Evolutionary conservation across 345 rosid species (phyloP).

Genomic region (Corymbia maculata): DNA sequence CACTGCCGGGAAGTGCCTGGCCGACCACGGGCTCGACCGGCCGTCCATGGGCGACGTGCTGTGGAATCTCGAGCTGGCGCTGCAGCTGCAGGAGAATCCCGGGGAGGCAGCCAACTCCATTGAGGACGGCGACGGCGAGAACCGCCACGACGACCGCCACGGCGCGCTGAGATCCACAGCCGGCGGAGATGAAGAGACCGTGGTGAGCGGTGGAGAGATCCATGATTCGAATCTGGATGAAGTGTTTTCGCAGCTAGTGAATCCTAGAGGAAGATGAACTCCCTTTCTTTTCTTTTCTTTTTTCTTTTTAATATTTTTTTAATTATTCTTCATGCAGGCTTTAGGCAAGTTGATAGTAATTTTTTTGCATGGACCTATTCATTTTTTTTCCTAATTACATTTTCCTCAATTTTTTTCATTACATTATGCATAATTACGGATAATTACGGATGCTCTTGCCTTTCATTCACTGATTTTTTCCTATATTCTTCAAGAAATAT

Average conservation of each 20-base stretch:
- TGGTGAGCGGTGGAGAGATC: background rate
- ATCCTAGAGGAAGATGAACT: slow-evolving; percentile 30
- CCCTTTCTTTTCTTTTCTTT: rapidly evolving
- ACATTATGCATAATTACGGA: background rate
- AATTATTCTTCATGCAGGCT: background rate
- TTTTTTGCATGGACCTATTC: background rate
- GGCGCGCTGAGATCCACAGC: background rate
- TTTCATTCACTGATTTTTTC: background rate
- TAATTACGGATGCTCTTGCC: background rate
- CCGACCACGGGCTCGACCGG: slow-evolving; percentile 51
- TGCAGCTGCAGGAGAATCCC: slow-evolving; percentile 44
- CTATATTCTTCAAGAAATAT: background rate
- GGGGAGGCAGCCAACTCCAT: background rate
- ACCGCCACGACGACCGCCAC: no score
- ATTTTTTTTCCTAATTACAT: background rate
- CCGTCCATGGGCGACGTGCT: slow-evolving; percentile 83
- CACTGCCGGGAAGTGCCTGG: slow-evolving; percentile 58
- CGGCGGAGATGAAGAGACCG: slow-evolving; percentile 10
- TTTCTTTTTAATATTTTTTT: background rate
- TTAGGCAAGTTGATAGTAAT: background rate
- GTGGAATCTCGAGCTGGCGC: slow-evolving; percentile 70
- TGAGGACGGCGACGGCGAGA: no score
- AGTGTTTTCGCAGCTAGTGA: slow-evolving; percentile 23
- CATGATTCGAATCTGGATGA: background rate
- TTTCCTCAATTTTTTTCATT: background rate